Evolutionary conservation across 352 stramenopile genomes (phyloP), one percentile per base, ranked within the genome.

Genomic region (Globisporangium middletonii): DNA sequence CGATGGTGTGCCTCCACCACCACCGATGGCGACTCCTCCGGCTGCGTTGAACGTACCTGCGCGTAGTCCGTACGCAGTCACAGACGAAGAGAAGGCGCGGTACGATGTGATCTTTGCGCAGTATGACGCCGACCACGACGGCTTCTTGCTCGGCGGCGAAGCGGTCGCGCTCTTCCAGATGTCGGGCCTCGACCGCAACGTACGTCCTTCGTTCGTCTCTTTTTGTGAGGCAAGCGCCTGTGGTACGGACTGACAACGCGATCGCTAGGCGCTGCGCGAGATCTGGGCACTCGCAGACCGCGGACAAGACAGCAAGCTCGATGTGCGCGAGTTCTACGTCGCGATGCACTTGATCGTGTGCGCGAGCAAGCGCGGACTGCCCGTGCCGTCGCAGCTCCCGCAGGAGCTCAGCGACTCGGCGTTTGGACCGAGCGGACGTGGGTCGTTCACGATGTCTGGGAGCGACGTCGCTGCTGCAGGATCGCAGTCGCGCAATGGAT

Each of bases 291-390:
- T 98, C 72, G 86, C 87, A 0, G 95, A 98, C 72, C 72, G 73
- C 16, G 80, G 77, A 19, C 89, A 96, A 13, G 88, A 98, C 68
- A 97, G 94, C 63, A 88, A 89, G 49, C 82, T 98, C 35, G 92
- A 95, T 58, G 60, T 79, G 27, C 72, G 94, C 27, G 95, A 98
- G 64, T 98, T 98, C 67, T 97, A 94, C 66, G 80, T 98, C 19
- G 93, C 93, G 1, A 98, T 98, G 95, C 95, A 98, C 63, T 67
- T 98, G 57, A 98, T 98, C 68, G 93, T 98, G 19, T 98, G 95
- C 60, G 67, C 98, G 53, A 96, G 81, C 67, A 97, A 97, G 61
- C 83, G 89, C n/a, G 77, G 76, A 8, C 64, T 96, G 9, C 68
- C 83, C 0, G 68, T 97, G 50, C 89, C 89, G 8, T 38, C 66